Conservation (phyloP, 2,329 filamentous ascomycete species). For the Lasiodiplodia sp. region DNA sequence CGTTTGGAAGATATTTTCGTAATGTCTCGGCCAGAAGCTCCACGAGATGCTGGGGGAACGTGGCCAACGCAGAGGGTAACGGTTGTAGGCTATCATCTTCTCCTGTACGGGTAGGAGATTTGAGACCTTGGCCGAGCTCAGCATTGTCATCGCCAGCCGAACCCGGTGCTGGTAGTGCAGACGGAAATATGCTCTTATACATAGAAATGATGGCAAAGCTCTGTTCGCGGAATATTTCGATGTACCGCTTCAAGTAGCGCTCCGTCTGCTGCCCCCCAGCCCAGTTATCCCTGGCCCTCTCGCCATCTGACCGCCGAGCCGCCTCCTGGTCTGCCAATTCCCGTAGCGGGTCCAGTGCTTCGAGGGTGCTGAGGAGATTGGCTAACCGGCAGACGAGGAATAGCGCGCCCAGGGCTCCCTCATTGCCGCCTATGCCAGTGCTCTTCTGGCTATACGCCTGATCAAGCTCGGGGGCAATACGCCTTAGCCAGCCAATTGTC, state of each 20-base stretch:
- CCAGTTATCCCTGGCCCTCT: conserved; percentile 54
- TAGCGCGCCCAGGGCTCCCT: conserved; percentile 79
- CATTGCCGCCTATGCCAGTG: conserved; percentile 41
- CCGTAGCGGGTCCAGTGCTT: conserved; percentile 82
- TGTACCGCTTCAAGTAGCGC: conserved; percentile 90
- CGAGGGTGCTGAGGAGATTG: conserved; percentile 79
- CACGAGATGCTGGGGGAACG: conserved; percentile 84
- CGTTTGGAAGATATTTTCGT: conserved; percentile 77
- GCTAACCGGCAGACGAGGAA: conserved; percentile 87
- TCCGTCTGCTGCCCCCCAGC: conserved; percentile 89
- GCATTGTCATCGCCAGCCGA: conserved; percentile 31
- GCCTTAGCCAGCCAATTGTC: conserved; percentile 87
- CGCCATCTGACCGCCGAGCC: conserved; percentile 48
- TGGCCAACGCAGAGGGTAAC: conserved; percentile 78
- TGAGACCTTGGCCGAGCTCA: neutral
- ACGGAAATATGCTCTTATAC: conserved; percentile 87
- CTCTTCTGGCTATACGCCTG: conserved; percentile 42
- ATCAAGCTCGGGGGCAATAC: conserved; percentile 83
- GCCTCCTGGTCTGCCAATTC: conserved; percentile 91
- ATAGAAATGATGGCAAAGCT: conserved; percentile 95
- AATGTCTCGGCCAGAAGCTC: conserved; percentile 81
- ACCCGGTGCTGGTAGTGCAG: conserved; percentile 56
- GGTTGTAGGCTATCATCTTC: conserved; percentile 53
- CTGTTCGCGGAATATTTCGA: conserved; percentile 97
- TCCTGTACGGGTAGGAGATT: conserved; percentile 31